Conservation (phyloP, 495 filamentous ascomycete genomes). For the Neurospora tetraspora region DNA sequence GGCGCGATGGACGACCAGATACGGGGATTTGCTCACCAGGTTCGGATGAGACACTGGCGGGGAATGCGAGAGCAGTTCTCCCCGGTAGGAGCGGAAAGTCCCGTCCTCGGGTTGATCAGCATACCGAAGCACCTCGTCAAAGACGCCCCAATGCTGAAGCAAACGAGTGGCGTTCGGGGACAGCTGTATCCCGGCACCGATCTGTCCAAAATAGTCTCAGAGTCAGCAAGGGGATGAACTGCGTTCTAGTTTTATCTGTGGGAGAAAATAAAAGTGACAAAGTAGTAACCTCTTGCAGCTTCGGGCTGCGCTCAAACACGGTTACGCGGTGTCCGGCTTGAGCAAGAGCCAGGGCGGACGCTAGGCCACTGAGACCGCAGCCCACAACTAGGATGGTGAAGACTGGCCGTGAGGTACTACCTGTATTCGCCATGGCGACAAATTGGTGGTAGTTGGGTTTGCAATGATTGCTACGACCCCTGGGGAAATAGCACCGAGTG, state of each 20-base stretch:
- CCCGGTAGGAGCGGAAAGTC: slow-evolving; percentile 15
- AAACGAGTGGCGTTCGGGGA: slow-evolving; percentile 40
- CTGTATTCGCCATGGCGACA: slow-evolving; percentile 1
- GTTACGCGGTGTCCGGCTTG: slow-evolving; percentile 48
- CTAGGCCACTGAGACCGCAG: slow-evolving; percentile 53
- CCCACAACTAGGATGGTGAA: slow-evolving; percentile 36
- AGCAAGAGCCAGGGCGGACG: slow-evolving; percentile 46
- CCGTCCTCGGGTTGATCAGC: slow-evolving; percentile 24
- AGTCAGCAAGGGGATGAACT: not conserved
- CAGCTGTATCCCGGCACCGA: slow-evolving; percentile 48
- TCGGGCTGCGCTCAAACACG: slow-evolving; percentile 49
- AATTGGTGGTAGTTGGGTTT: not conserved
- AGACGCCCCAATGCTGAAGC: slow-evolving; percentile 32
- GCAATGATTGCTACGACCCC: slow-evolving; percentile 1
- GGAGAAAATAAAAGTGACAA: not conserved
- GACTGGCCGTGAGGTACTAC: slow-evolving; percentile 1
- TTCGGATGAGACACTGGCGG: slow-evolving; percentile 23
- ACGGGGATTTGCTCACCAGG: slow-evolving; percentile 26
- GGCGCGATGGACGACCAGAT: slow-evolving; percentile 46
- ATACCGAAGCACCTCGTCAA: slow-evolving; percentile 10
- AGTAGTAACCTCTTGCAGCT: slow-evolving; percentile 38
- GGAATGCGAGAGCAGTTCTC: not conserved
- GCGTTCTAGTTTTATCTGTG: too few species aligned
- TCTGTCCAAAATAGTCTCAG: not conserved
- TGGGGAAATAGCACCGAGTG: not conserved